A percentile compares a stretch with the other conserved stretches of the same genome.
Evolutionary conservation across 2,329 filamentous ascomycete species (phyloP).

Genomic region (Trichoderma brevicompactum): DNA sequence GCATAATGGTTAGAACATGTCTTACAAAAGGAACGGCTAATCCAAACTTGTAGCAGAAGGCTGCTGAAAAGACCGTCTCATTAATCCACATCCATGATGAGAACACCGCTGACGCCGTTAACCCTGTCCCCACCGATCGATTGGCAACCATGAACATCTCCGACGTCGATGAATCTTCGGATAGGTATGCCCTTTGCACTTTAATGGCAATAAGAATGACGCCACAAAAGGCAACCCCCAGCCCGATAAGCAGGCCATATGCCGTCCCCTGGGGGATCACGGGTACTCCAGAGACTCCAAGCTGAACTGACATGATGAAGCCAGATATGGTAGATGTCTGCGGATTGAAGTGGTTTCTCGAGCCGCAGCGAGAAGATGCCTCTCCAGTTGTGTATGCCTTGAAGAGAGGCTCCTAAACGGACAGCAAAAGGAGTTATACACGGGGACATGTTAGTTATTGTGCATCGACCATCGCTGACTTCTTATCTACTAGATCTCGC

Average conservation of each 20-base stretch:
- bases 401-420: too few relatives aligned
- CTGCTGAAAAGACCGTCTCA: conserved; percentile 23
- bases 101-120: conserved; percentile 25
- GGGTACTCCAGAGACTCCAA: conserved; percentile 19
- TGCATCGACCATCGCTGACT: neutral
- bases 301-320: conserved; percentile 20
- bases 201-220: conserved; percentile 22
- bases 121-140: conserved; percentile 15
- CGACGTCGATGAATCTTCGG: conserved; percentile 24
- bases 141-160: conserved; percentile 28
- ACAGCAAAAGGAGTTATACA: neutral
- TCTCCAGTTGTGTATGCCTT: neutral
- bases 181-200: conserved; percentile 15
- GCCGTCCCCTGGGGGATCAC: conserved; percentile 24
- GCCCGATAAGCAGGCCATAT: conserved; percentile 25
- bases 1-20: too few relatives aligned
- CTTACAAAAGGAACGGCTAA: conserved; percentile 26
- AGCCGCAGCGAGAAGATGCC: neutral
- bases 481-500: conserved; percentile 16
- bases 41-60: conserved; percentile 26
- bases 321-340: neutral
- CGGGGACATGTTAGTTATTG: neutral
- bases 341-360: too few relatives aligned
- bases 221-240: conserved; percentile 22
- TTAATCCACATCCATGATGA: conserved; percentile 28